These are phyloP conservation scores for Rhizopogon parksii DNA, from an alignment of 1,284 basidiomycete genomes.

Conservation along the genomic window DNA sequence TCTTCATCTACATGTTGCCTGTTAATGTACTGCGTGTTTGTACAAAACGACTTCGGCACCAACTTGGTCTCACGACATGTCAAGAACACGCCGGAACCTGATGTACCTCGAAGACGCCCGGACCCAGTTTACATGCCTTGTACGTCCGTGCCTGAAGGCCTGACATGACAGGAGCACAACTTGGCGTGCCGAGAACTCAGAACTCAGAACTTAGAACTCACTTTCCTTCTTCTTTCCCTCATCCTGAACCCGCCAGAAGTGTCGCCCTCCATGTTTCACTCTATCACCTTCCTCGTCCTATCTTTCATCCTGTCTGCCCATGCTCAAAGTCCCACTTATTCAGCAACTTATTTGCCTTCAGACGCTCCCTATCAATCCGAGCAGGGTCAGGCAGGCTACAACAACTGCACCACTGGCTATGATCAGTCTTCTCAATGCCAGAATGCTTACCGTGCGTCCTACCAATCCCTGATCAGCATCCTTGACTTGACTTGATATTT, in stretches of 20 bases:
- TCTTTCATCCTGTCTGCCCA: slow-evolving; percentile 12
- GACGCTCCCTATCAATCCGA: slow-evolving; percentile 34
- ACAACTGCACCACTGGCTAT: slow-evolving; percentile 53
- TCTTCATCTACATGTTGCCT: too few relatives aligned
- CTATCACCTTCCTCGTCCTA: neutral
- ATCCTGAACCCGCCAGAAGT: slow-evolving; percentile 6
- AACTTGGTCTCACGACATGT: neutral
- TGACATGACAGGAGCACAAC: slow-evolving; percentile 2
- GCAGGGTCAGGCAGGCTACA: slow-evolving; percentile 58
- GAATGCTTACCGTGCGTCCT: slow-evolving; percentile 49
- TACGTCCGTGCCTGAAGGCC: slow-evolving; percentile 11
- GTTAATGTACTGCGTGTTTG: neutral
- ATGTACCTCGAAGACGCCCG: neutral
- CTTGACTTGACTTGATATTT: slow-evolving; percentile 3
- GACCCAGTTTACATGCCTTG: slow-evolving; percentile 3
- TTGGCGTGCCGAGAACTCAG: neutral
- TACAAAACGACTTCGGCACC: neutral
- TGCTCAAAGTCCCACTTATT: slow-evolving; percentile 30
- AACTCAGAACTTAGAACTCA: slow-evolving; percentile 2
- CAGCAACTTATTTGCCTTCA: slow-evolving; percentile 31
- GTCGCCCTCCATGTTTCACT: slow-evolving; percentile 15
- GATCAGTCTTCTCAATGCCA: slow-evolving; percentile 61
- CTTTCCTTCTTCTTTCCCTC: slow-evolving; percentile 6
- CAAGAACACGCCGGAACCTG: neutral
- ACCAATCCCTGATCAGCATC: neutral